Evolutionary conservation across 2,329 filamentous ascomycete genomes (phyloP).

Genomic region (Trichophyton rubrum): DNA sequence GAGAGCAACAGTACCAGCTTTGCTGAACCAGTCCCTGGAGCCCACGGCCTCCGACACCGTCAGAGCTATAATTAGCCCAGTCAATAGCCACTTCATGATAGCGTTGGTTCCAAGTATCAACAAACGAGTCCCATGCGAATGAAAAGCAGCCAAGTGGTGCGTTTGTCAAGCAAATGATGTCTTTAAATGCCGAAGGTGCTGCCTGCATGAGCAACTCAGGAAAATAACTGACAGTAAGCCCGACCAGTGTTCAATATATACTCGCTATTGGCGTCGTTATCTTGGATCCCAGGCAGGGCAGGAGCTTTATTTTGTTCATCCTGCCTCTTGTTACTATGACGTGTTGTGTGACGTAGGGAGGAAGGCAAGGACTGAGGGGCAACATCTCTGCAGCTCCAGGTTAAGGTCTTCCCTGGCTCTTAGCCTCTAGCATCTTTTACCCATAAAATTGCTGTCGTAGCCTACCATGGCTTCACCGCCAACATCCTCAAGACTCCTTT

Average conservation of each 20-base stretch:
- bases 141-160: neutral
- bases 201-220: neutral
- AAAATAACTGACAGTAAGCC: neutral
- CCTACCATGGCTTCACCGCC: neutral
- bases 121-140: constrained; percentile 1
- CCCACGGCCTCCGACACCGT: constrained; percentile 53
- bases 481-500: neutral
- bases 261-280: neutral
- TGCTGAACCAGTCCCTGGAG: constrained; percentile 75
- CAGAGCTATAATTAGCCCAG: constrained; percentile 58
- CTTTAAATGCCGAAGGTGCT: neutral
- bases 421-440: neutral
- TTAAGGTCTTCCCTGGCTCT: neutral
- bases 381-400: neutral
- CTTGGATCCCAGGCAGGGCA: neutral
- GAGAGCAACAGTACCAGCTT: constrained; percentile 51
- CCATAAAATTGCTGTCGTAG: neutral
- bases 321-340: constrained; percentile 6
- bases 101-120: neutral
- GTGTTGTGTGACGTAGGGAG: constrained; percentile 12
- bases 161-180: neutral
- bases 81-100: constrained; percentile 65
- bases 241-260: neutral
- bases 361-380: neutral
- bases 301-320: neutral